Evolutionary conservation across 192 early-diverging fungal genomes (phyloP), one percentile per base, ranked within the genome.

Genomic region (Thamnidium elegans): DNA sequence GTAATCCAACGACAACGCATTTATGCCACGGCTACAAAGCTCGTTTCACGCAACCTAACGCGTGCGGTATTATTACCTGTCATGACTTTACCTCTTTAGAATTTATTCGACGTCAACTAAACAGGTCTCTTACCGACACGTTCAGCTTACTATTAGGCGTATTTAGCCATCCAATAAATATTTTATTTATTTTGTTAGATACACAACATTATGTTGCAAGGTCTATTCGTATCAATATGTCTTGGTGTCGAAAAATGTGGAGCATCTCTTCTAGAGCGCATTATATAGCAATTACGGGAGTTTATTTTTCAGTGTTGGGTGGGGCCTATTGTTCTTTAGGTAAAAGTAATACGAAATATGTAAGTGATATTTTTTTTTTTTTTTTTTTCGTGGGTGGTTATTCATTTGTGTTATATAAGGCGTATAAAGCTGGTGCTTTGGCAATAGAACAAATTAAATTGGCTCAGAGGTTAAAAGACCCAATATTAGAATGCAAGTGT

Each of bases 301-400:
- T 72, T 5, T 79, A 69, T 65, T 76, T 67, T 42, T 71, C 77
- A 7, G 77, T 79, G 2, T 54, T 79, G 20, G 77, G 77, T 7
- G 77, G 77, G 19, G 77, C 77, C 2, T 79, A 73, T 31, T 73
- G 74, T 52, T 71, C 74, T 21, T 51, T 79, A n/a, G 77, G 73
- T 23, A 79, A 75, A 50, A 42, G 62, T 34, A 79, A 75, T 47
- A 62, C 50, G 7, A 17, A 50, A 48, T 70, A 73, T 55, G 75
- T 73, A 63, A 58, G 69, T 61, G 45, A 42, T 44, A 1, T 36
- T 17, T 4, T 4, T 15, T 9, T 36, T 32, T 5, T n/a, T n/a
- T n/a, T n/a, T n/a, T n/a, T n/a, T n/a, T n/a, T n/a, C n/a, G n/a
- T 47, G 50, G 19, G 39, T 19, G 13, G 43, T 21, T 11, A 23